These are phyloP conservation scores for Globisporangium nodosum DNA, from an alignment of 352 stramenopile genomes.

Conservation along the genomic window DNA sequence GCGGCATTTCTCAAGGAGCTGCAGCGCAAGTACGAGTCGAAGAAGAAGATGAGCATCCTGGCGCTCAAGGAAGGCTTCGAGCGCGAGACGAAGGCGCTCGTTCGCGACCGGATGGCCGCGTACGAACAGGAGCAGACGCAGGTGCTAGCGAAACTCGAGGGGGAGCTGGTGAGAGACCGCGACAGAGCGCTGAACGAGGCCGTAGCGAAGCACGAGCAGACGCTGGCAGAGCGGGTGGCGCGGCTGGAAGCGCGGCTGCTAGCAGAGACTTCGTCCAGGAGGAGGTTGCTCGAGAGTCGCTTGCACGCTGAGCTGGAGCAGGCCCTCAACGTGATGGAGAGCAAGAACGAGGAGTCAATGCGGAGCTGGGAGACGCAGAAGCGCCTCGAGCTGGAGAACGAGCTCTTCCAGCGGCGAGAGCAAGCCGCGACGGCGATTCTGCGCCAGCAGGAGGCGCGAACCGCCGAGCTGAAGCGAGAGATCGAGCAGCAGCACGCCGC, in stretches of 20 bases:
- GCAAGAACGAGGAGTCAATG: conserved; percentile 21
- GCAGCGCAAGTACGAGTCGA: conserved; percentile 58
- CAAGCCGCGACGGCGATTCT: conserved; percentile 25
- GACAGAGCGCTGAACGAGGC: conserved; percentile 29
- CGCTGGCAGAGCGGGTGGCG: conserved; percentile 30
- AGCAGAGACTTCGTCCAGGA: conserved; percentile 29
- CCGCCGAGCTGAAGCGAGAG: conserved; percentile 32
- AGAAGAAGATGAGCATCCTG: conserved; percentile 48
- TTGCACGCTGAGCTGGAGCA: conserved; percentile 29
- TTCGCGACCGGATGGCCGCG: conserved; percentile 36
- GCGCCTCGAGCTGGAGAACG: conserved; percentile 36
- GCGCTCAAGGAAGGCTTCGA: conserved; percentile 44
- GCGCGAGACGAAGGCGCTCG: conserved; percentile 37
- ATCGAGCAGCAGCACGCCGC: conserved; percentile 27
- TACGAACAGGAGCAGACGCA: conserved; percentile 38
- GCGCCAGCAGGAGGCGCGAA: conserved; percentile 39
- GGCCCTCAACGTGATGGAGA: conserved; percentile 24
- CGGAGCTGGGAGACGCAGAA: conserved; percentile 39
- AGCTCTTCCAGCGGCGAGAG: conserved; percentile 37
- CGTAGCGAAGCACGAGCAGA: conserved; percentile 27
- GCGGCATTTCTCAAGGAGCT: conserved; percentile 38
- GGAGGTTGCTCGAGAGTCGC: conserved; percentile 23
- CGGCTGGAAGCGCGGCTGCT: conserved; percentile 32
- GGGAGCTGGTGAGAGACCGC: conserved; percentile 24
- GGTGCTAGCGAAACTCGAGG: conserved; percentile 21